A percentile compares a stretch with the other conserved stretches of the same genome.
Evolutionary conservation across 257 asterid genomes (phyloP).

Genomic region (Nicotiana otophora): DNA sequence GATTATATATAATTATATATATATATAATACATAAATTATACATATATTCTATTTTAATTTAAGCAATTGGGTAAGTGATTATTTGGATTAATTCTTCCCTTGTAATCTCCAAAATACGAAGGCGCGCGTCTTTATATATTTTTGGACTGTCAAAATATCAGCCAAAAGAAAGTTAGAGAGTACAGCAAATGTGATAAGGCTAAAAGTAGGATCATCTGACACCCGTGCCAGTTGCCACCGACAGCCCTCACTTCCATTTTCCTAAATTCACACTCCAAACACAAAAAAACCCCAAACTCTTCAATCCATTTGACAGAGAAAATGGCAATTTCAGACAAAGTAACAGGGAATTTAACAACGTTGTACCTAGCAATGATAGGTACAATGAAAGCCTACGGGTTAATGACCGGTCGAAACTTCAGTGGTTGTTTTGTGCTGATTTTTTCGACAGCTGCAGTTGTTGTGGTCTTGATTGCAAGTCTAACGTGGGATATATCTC

Average conservation of each 20-base stretch:
- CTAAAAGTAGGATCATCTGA: background rate
- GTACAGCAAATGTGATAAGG: background rate
- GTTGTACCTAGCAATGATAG: constrained; percentile 56
- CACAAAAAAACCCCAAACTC: background rate
- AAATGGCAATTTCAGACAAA: constrained; percentile 84
- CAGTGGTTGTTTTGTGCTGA: constrained; percentile 61
- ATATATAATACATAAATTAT: no score
- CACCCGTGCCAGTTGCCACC: background rate
- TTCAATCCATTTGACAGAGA: background rate
- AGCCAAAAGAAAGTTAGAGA: no score
- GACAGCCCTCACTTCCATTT: background rate
- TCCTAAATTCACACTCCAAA: constrained; percentile 5
- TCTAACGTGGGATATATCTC: constrained; percentile 72
- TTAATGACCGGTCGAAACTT: constrained; percentile 59
- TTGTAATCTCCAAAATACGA: no score
- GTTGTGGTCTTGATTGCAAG: constrained; percentile 48
- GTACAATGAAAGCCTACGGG: constrained; percentile 70
- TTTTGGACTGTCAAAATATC: background rate
- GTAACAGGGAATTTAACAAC: constrained; percentile 70
- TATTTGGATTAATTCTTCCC: no score
- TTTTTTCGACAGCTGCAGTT: constrained; percentile 59
- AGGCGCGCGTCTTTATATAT: no score
- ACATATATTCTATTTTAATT: no score
- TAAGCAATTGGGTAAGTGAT: no score
- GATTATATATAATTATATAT: no score